A percentile compares a stretch with the other conserved stretches of the same genome.
phyloP scores from a whole-genome alignment of 495 filamentous ascomycete genomes.

The Penicillium cataractarum region DNA sequence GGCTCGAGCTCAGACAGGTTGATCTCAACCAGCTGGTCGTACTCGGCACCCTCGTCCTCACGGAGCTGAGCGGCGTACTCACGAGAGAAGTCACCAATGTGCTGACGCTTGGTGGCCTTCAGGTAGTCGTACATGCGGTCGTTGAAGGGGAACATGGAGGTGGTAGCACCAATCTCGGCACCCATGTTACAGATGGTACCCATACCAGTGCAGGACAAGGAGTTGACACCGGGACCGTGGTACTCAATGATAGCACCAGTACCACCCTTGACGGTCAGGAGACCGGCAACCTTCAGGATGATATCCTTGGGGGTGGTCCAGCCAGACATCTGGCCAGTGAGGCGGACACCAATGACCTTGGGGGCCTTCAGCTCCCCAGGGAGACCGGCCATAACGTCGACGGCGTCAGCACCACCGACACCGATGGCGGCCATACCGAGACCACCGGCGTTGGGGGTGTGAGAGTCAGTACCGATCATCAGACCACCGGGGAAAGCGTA shows the following conservation, averaged over 20 bases:
- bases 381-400: slow-evolving; percentile 97
- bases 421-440: slow-evolving; percentile 95
- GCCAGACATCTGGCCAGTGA: slow-evolving; percentile 86
- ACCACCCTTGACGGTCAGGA: slow-evolving; percentile 96
- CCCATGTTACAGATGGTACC: slow-evolving; percentile 78
- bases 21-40: slow-evolving; percentile 95
- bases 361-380: slow-evolving; percentile 99
- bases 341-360: slow-evolving; percentile 93
- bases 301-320: slow-evolving; percentile 98
- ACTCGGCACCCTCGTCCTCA: slow-evolving; percentile 92
- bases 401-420: slow-evolving; percentile 98
- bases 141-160: slow-evolving; percentile 98
- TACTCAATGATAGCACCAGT: slow-evolving; percentile 98
- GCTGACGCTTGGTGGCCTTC: slow-evolving; percentile 83
- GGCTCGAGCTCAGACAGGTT: slow-evolving; percentile 95
- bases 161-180: slow-evolving; percentile 95
- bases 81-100: slow-evolving; percentile 88
- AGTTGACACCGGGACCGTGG: slow-evolving; percentile 81
- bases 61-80: slow-evolving; percentile 82
- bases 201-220: slow-evolving; percentile 69
- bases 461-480: slow-evolving; percentile 97
- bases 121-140: slow-evolving; percentile 97
- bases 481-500: slow-evolving; percentile 98
- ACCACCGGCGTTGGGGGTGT: slow-evolving; percentile 98
- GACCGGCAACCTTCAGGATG: slow-evolving; percentile 97